Base-by-base conservation (phyloP, 1,284 basidiomycete species). In the Leccinum brunneo-olivaceum region DNA sequence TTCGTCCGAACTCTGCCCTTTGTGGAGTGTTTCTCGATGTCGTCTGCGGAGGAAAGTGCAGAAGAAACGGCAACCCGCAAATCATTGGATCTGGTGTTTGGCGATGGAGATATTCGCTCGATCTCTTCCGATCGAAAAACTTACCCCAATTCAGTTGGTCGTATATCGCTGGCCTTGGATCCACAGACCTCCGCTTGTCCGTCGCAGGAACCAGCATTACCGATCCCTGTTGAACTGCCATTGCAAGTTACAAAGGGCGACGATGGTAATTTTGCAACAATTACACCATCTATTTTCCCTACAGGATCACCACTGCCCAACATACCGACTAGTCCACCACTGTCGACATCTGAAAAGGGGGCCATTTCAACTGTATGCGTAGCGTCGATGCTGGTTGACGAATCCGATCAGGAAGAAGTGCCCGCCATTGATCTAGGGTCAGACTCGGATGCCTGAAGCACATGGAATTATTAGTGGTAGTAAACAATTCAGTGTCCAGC, bases 1-100 rank as follows among this genome's bases (percentile, higher is more conserved):
- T 65, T 88, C 11, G 68, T 90, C 33, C 75, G 84, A 37, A 74
- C 74, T 2, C 66, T 86, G 45, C 82, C 84, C n/a, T 69, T 74
- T 36, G 57, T 82, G 14, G 82, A 84, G 50, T 62, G 70, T 4
- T 54, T 87, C 11, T 72, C 77, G 9, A 66, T 87, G 18, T 79
- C 76, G 50, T 71, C 69, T 27, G 61, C 66, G 6, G 82, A 86
- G 52, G 81, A 84, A 55, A 69, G 75, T 25, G 62, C 70, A 20
- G 83, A 84, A 53, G 84, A 87, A 60, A 54, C 48, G 2, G 68
- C 68, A 23, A 54, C 65, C 14, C 72, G 77, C 27, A 55, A 62
- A 39, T 58, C 60, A 12, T 55, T 82, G n/a, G 67, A 63, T 11
- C 50, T 78, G 28, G 32, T 39, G 28, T 49, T 46, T 18, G 48